Base-by-base conservation (phyloP, 2,329 filamentous ascomycete species). In the Colletotrichum viniferum region DNA sequence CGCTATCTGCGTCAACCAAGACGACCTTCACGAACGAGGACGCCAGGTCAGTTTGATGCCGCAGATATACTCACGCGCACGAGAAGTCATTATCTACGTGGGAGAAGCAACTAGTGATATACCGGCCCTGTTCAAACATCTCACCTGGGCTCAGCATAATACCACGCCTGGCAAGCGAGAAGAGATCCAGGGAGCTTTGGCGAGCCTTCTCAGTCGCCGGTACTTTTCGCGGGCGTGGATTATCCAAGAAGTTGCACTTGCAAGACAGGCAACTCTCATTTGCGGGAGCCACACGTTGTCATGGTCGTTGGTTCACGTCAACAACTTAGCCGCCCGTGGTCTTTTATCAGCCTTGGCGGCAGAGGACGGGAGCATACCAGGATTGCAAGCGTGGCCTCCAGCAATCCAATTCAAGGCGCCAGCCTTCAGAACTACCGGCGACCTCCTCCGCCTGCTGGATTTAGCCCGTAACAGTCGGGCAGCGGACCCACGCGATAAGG, bases 221-320 rank as follows among this genome's bases (percentile, higher is more conserved):
- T 74, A 73, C 10, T 76, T 68, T 21, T 69, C 56, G 32, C 43
- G 73, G 16, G 43, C 28, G 2, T 76, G 73, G 64, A 78, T 81
- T 9, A 77, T 82, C 14, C 81, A 82, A 26, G 81, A 83, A 60
- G 78, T 82, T 56, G 76, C 76, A 2, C 73, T 76, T n/a, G 81
- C 81, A 5, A 34, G 61, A n/a, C 55, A n/a, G 10, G 69, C 69
- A n/a, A 32, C 61, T 4, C 21, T 73, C 4, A n/a, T 73, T 3
- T 62, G 72, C 36, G 61, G 61, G 0, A 14, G 16, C 13, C 34
- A 52, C 16, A 24, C 28, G 21, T n/a, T 73, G 12, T 14, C 36
- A 6, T 74, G 69, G 72, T 43, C 71, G 3, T 69, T 72, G 7
- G 48, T 81, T 5, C 61, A 61, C 12, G n/a, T 52, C 0, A 16